Conservation (phyloP, 257 asterid genomes). For the Haberlea rhodopensis region DNA sequence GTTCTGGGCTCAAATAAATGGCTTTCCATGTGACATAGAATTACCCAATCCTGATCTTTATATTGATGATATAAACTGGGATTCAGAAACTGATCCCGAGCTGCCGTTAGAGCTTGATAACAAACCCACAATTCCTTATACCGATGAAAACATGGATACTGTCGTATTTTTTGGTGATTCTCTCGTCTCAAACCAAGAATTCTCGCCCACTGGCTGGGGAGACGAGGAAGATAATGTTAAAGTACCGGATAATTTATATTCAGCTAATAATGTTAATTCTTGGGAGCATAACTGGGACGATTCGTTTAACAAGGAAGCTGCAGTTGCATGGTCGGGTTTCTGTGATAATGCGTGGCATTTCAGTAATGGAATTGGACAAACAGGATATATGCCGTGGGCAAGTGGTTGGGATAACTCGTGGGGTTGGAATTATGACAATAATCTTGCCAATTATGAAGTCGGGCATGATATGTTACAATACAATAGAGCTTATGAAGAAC, state of each 20-base stretch:
- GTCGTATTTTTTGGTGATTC: conserved; percentile 64
- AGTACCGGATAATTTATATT: not conserved
- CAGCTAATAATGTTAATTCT: not conserved
- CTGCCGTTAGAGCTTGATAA: conserved; percentile 41
- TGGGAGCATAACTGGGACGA: conserved; percentile 6
- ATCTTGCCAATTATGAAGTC: not conserved
- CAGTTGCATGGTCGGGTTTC: not conserved
- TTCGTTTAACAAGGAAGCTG: not conserved
- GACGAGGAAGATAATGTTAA: conserved; percentile 7
- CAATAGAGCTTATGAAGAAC: not conserved
- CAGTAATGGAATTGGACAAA: conserved; percentile 28
- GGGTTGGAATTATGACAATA: not conserved
- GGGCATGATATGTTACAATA: not conserved
- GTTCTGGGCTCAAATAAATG: conserved; percentile 59
- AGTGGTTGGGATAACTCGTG: conserved; percentile 1
- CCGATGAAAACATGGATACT: conserved; percentile 37
- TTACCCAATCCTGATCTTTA: conserved; percentile 61
- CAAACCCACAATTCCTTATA: conserved; percentile 9
- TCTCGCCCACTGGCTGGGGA: conserved; percentile 50
- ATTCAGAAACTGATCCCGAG: conserved; percentile 32
- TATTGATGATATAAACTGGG: conserved; percentile 68
- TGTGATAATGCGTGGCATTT: conserved; percentile 17
- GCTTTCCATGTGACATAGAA: conserved; percentile 42
- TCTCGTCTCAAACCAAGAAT: conserved; percentile 37
- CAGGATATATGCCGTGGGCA: conserved; percentile 31